Evolutionary conservation across 2,329 filamentous ascomycete genomes (phyloP), one percentile per base, ranked within the genome.

Genomic region (Penicillium sp.): DNA sequence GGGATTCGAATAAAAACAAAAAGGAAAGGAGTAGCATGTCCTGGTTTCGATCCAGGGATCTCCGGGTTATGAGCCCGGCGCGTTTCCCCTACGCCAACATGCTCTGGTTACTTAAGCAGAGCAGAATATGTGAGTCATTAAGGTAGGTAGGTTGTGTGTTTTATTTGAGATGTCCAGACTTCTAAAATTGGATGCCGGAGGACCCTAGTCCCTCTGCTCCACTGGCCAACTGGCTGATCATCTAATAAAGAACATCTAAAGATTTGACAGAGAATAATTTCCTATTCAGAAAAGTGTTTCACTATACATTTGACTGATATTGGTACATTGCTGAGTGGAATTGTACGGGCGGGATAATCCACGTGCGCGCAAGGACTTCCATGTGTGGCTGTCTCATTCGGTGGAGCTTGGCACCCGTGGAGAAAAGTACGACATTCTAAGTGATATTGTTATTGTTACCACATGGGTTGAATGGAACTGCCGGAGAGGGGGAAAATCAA

Each of bases 341-440:
- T 2, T 32, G 29, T 35, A 35, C 8, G 32, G 32, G 4, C n/a
- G 8, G 32, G 18, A 37, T 4, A 23, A 40, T 15, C 46, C 46
- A 47, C 46, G 46, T 47, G 46, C 39, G 39, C 15, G 46, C 15
- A 28, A 25, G 15, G 18, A 6, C 37, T 35, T 31, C 31, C 24
- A 23, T 31, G 31, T 29, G 35, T 35, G 44, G 45, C 35, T 37
- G 15, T 35, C 15, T 20, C 32, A 18, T 1, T 6, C 28, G 3
- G 20, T 6, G n/a, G 38, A 42, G 23, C 39, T 47, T 47, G 31
- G 39, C 46, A 10, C 38, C n/a, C n/a, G 8, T 37, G 15, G 33
- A 20, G 13, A 20, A 18, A 6, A 37, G n/a, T 1, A 9, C 15
- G n/a, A 15, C 15, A 12, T 33, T 15, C 20, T 23, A 23, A 23